phyloP scores from a whole-genome alignment of 2,329 filamentous ascomycete species.

The Helotiales sp. region DNA sequence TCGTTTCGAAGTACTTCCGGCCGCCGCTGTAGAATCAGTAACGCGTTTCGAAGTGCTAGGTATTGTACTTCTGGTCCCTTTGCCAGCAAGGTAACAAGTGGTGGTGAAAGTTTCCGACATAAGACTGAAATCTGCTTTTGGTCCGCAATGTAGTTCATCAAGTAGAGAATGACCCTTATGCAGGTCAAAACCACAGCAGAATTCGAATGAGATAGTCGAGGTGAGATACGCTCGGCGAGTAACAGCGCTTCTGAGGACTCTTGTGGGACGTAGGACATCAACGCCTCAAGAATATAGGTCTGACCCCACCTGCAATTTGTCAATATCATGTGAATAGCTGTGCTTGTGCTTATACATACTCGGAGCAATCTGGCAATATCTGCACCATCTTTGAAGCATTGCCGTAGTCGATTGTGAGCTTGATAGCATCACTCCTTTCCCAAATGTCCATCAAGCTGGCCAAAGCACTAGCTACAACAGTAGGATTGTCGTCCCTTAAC shows the following conservation, averaged over 20 bases:
- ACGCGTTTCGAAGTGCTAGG: constrained; percentile 86
- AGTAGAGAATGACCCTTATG: constrained; percentile 92
- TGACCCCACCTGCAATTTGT: constrained; percentile 78
- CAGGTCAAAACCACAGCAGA: constrained; percentile 95
- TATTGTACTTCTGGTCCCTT: constrained; percentile 99
- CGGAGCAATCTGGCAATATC: constrained; percentile 93
- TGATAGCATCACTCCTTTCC: constrained; percentile 96
- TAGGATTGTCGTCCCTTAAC: constrained; percentile 93
- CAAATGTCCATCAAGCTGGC: constrained; percentile 95
- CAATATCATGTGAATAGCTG: background rate
- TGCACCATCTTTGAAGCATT: constrained; percentile 98
- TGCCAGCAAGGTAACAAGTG: constrained; percentile 88
- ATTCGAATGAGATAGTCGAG: constrained; percentile 95
- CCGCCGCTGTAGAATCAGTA: constrained; percentile 88
- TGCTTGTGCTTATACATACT: constrained; percentile 56
- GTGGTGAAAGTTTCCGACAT: constrained; percentile 91
- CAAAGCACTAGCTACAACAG: constrained; percentile 91
- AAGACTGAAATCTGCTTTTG: constrained; percentile 83
- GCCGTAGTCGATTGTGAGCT: constrained; percentile 94
- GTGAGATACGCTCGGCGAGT: constrained; percentile 88
- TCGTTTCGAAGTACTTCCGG: constrained; percentile 95
- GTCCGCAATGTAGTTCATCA: constrained; percentile 98
- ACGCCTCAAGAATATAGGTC: constrained; percentile 94
- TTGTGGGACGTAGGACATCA: constrained; percentile 97
- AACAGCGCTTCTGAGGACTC: constrained; percentile 85